Base-by-base conservation (phyloP, 495 filamentous ascomycete genomes). In the Darksidea phi region DNA sequence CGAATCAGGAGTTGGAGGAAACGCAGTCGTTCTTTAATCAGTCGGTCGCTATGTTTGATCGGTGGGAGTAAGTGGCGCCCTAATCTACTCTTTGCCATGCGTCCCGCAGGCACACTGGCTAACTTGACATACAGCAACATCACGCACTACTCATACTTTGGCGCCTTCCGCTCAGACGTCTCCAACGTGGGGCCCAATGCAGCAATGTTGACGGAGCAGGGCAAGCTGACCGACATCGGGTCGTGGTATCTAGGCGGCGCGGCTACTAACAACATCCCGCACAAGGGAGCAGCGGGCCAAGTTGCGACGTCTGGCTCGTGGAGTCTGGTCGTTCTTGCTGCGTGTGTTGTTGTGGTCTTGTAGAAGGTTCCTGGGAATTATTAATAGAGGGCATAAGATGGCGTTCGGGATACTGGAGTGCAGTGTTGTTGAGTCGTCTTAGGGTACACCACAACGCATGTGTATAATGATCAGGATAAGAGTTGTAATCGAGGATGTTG, bases 91-190 rank as follows among this genome's bases (percentile, higher is more conserved):
- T 7, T 8, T n/a, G n/a, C n/a, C n/a, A n/a, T n/a, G n/a, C n/a
- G n/a, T 59, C 12, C 23, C 10, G 7, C 3, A 49, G 23, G 11
- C 1, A 1, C 1, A 17, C 17, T 32, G 24, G 28, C 49, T 62
- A 43, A 52, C 43, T 11, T 21, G 3, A 1, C 1, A 17, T 24
- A 17, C 41, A 75, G 73, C 52, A 83, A 73, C 48, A 77, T 89
- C 13, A 79, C 77, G 37, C 80, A 80, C 25, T 91, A 91, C 69
- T 85, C 84, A 12, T 84, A 86, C 64, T 93, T 91, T 64, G 88
- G 88, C 55, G 75, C 85, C 41, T 91, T 91, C 72, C 80, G 87
- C 24, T 80, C 79, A 32, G 72, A 77, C 32, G 81, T 80, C 38
- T 83, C 80, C 54, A 90, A 90, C 57, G 82, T 91, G 4, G 87